Conservation (phyloP, 306 rosid genomes). For the Macrotyloma uniflorum region DNA sequence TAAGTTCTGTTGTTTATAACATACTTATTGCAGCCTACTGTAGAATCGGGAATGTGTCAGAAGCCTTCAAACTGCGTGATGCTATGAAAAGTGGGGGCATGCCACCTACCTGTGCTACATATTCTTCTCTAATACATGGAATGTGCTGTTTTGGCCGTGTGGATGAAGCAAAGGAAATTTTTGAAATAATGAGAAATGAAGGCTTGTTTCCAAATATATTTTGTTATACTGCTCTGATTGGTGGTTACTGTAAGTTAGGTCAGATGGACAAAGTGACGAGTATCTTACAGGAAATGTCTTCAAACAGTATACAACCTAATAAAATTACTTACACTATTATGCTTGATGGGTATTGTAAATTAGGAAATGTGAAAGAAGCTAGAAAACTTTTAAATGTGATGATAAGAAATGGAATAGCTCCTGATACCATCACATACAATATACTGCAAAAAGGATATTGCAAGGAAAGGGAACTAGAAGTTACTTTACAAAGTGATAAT, state of each 20-base stretch:
- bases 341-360: slow-evolving; percentile 70
- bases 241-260: slow-evolving; percentile 73
- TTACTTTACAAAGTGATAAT: slow-evolving; percentile 50
- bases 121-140: slow-evolving; percentile 80
- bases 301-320: slow-evolving; percentile 55
- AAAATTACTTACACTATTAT: slow-evolving; percentile 72
- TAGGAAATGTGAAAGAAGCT: slow-evolving; percentile 70
- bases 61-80: slow-evolving; percentile 60
- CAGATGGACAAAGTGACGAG: slow-evolving; percentile 57
- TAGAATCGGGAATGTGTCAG: slow-evolving; percentile 49
- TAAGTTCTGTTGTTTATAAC: slow-evolving; percentile 65
- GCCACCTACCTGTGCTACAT: slow-evolving; percentile 56
- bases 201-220: slow-evolving; percentile 62
- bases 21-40: slow-evolving; percentile 60
- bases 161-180: slow-evolving; percentile 59
- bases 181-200: slow-evolving; percentile 65
- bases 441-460: slow-evolving; percentile 52
- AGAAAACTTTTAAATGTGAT: slow-evolving; percentile 54
- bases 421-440: slow-evolving; percentile 62
- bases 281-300: slow-evolving; percentile 59
- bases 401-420: slow-evolving; percentile 56
- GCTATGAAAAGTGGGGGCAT: slow-evolving; percentile 62
- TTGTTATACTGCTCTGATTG: slow-evolving; percentile 75
- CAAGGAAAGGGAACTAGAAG: slow-evolving; percentile 50
- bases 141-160: slow-evolving; percentile 59